Conservation (phyloP, 1,139 yeast genomes). For the Protomyces macrosporus region DNA sequence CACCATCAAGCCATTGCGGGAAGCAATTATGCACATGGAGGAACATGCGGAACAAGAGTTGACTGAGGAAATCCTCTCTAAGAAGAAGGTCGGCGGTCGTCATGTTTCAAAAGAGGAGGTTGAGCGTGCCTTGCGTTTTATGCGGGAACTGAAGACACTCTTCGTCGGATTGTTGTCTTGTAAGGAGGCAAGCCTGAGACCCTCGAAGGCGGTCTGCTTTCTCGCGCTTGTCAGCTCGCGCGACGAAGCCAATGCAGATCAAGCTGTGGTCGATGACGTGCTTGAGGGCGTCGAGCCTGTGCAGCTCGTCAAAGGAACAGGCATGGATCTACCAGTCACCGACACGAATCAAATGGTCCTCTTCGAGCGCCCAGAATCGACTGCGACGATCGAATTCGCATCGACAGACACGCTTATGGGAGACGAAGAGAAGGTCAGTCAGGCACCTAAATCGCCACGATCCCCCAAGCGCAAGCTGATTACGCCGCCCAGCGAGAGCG, state of each 20-base stretch:
- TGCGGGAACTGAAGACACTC: conserved; percentile 61
- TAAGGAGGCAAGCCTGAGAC: conserved; percentile 61
- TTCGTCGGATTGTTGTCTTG: conserved; percentile 67
- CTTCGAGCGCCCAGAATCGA: not conserved
- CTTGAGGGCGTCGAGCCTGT: conserved; percentile 26
- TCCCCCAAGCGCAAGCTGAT: not conserved
- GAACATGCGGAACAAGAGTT: conserved; percentile 36
- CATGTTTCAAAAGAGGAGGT: conserved; percentile 67
- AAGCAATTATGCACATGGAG: conserved; percentile 55
- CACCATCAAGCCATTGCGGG: conserved; percentile 74
- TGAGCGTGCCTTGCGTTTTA: conserved; percentile 73
- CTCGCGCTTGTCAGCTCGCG: conserved; percentile 55
- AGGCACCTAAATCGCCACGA: not conserved
- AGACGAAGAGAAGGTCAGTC: not conserved
- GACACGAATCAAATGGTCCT: not conserved
- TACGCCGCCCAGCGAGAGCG: not conserved
- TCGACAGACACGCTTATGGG: not conserved
- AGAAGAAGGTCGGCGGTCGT: conserved; percentile 75
- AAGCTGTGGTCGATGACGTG: conserved; percentile 28
- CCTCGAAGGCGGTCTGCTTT: conserved; percentile 78
- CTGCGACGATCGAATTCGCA: not conserved
- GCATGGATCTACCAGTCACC: not conserved
- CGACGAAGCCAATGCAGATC: conserved; percentile 30
- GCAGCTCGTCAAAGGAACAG: not conserved
- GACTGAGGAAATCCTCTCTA: conserved; percentile 33